Evolutionary conservation across 345 rosid genomes (phyloP).

Genomic region (Zanthoxylum bungeanum): DNA sequence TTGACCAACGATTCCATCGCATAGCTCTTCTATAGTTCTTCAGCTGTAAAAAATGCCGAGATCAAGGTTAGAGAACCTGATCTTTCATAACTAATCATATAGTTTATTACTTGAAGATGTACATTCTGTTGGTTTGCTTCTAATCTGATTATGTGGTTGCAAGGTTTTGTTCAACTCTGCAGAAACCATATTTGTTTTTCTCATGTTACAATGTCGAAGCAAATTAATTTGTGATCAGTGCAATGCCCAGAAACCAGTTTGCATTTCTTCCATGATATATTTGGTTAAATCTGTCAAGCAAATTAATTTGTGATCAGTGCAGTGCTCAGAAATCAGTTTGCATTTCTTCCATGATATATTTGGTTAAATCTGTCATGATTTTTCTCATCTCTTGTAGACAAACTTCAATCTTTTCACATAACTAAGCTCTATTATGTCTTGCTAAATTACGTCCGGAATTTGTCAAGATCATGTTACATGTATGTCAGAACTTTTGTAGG

Average conservation of each 20-base stretch:
- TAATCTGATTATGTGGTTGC: not conserved
- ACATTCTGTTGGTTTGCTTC: not conserved
- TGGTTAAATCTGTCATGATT: not conserved
- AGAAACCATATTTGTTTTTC: not conserved
- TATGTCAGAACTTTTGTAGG: no score
- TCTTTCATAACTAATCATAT: not conserved
- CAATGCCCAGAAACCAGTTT: not conserved
- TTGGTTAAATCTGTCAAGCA: not conserved
- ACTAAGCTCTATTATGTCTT: not conserved
- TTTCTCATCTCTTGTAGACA: not conserved
- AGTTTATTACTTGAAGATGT: not conserved
- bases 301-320: not conserved
- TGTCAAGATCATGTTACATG: not conserved
- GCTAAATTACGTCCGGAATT: not conserved
- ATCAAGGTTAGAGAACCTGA: constrained; percentile 54
- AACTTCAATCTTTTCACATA: not conserved
- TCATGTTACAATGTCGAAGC: not conserved
- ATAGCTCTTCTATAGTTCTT: constrained; percentile 11
- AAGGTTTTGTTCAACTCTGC: not conserved
- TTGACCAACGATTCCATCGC: not conserved
- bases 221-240: not conserved
- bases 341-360: not conserved
- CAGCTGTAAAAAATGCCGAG: constrained; percentile 53
- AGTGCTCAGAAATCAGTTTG: not conserved
- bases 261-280: not conserved